These are phyloP conservation scores for Lanzia echinophila DNA, from an alignment of 2,329 filamentous ascomycete species.

Conservation along the genomic window DNA sequence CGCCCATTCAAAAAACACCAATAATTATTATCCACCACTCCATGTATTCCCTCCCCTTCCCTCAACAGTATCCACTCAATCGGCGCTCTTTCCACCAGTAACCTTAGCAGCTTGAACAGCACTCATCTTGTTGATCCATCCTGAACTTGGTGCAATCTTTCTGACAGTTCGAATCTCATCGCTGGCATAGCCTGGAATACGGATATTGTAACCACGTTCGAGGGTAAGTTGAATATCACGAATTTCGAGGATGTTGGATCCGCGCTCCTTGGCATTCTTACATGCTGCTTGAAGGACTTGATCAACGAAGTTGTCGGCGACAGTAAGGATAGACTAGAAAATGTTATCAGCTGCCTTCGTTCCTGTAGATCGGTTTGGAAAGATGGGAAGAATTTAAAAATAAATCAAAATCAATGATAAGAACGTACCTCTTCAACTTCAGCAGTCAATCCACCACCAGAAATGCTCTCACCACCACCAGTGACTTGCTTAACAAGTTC, in stretches of 20 bases:
- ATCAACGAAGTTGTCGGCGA: conserved; percentile 94
- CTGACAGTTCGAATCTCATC: conserved; percentile 92
- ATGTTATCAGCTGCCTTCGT: no score
- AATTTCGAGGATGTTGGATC: conserved; percentile 83
- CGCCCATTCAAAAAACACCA: background rate
- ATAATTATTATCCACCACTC: background rate
- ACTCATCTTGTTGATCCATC: conserved; percentile 96
- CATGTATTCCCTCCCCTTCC: background rate
- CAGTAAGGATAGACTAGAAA: conserved; percentile 69
- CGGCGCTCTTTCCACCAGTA: conserved; percentile 40
- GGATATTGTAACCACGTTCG: conserved; percentile 81
- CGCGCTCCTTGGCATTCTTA: conserved; percentile 85
- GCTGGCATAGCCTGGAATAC: conserved; percentile 87
- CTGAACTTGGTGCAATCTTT: conserved; percentile 80
- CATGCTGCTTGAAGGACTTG: conserved; percentile 82
- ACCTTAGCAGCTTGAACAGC: conserved; percentile 92
- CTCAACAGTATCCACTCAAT: conserved; percentile 13
- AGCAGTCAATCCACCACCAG: conserved; percentile 69
- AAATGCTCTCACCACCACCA: conserved; percentile 65
- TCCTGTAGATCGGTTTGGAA: no score
- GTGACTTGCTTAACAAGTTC: conserved; percentile 92
- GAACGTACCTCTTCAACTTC: conserved; percentile 88
- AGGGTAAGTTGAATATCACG: conserved; percentile 78
- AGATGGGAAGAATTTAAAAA: background rate
- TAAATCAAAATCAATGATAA: background rate